Evolutionary conservation across 1,284 basidiomycete genomes (phyloP), one percentile per base, ranked within the genome.

Genomic region (Retiboletus fuscus): DNA sequence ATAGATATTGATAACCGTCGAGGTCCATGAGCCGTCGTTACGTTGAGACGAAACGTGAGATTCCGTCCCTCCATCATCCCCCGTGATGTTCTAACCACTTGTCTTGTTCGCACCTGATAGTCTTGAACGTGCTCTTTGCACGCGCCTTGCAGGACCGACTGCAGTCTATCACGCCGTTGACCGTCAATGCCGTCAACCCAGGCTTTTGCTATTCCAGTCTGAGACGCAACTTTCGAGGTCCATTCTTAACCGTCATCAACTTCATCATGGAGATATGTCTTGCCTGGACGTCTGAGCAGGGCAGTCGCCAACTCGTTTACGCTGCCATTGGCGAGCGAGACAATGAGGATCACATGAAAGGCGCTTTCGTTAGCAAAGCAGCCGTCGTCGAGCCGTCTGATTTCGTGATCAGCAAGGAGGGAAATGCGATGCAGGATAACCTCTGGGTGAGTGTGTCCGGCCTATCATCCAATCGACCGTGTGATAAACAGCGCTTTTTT

Each of bases 201-300:
- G 88, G 89, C 0, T 86, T 82, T 71, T 90, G 88, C 77, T 67
- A 78, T 61, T 87, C 89, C 13, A 79, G 81, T 22, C 74, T 90
- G 7, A 77, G 79, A 3, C 81, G 83, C 43, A 20, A 46, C 18
- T 1, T 72, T 78, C 41, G 34, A 78, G 47, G 60, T 7, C 55
- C 67, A 6, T 1, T 77, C 34, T 39, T 39, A 66, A 76, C 16
- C 2, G 3, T 70, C 11, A 0, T 51, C 24, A 76, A 63, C 3
- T 11, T 51, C 30, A 5, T 81, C 22, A 58, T 70, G 61, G 70
- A 78, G 51, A 61, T 8, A 3, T 30, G 62, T n/a, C 30, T 81
- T 1, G 79, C 75, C 1, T 58, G 73, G 73, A 80, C 79, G 1
- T 49, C 82, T 0, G 84, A 85, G 53, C 72, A 83, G 61, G 84